A percentile compares a stretch with the other conserved stretches of the same genome.
phyloP scores from a whole-genome alignment of 257 asterid genomes.

The Datura wrightii region DNA sequence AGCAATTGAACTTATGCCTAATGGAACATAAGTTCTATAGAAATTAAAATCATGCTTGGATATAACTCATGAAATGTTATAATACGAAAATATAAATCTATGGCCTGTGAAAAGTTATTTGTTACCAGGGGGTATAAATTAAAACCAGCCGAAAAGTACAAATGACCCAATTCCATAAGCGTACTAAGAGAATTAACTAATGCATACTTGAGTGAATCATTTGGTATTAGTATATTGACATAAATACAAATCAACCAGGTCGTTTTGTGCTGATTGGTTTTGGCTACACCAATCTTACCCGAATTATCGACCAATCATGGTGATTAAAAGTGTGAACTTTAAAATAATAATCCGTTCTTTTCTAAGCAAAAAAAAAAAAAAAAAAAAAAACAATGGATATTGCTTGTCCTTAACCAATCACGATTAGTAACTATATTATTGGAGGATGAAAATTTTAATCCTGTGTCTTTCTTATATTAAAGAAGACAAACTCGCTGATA shows the following conservation, averaged over 20 bases:
- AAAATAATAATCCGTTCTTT: background rate
- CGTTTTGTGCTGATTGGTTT: background rate
- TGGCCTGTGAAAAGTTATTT: too few species aligned
- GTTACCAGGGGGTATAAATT: too few species aligned
- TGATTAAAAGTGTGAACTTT: background rate
- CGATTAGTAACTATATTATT: background rate
- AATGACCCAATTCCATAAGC: background rate
- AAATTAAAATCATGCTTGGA: too few species aligned
- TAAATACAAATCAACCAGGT: background rate
- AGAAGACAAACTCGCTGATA: background rate
- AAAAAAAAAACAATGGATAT: background rate
- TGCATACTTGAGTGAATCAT: background rate
- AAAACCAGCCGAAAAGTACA: too few species aligned
- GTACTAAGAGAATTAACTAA: background rate
- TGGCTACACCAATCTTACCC: slow-evolving; percentile 3
- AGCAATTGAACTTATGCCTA: too few species aligned
- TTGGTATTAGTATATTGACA: slow-evolving; percentile 8
- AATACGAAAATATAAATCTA: too few species aligned
- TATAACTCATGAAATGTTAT: too few species aligned
- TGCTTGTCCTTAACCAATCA: slow-evolving; percentile 6
- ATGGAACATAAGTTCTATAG: too few species aligned
- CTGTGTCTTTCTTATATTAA: background rate
- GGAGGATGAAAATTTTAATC: background rate
- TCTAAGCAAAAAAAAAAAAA: background rate
- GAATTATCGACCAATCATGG: background rate